A percentile compares a stretch with the other conserved stretches of the same genome.
Conservation (phyloP, 192 early-diverging fungal genomes). For the Coemansia sp. region DNA sequence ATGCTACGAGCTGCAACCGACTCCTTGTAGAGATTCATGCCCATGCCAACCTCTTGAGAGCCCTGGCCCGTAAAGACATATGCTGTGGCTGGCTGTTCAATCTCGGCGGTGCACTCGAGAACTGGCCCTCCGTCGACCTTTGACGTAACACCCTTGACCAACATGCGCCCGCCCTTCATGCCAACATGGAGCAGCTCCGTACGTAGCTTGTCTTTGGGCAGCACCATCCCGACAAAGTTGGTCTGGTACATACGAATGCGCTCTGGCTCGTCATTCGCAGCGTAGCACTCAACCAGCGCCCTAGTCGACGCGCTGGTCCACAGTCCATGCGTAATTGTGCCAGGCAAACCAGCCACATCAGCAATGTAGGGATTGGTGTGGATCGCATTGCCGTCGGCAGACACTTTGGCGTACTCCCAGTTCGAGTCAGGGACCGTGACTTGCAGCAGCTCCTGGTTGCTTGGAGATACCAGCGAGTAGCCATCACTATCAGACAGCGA, state of each 20-base stretch:
- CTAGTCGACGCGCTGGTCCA: conserved; percentile 92
- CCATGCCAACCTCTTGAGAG: conserved; percentile 94
- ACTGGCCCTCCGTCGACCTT: conserved; percentile 73
- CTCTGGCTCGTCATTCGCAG: conserved; percentile 84
- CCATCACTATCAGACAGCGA: conserved; percentile 78
- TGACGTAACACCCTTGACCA: conserved; percentile 84
- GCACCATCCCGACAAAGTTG: conserved; percentile 88
- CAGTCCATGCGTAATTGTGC: conserved; percentile 93
- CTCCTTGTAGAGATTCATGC: conserved; percentile 89
- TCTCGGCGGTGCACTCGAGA: conserved; percentile 79
- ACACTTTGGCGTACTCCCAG: conserved; percentile 75
- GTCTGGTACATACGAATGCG: conserved; percentile 80
- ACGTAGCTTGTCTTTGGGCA: conserved; percentile 81
- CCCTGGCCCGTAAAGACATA: conserved; percentile 98
- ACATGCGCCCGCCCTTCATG: conserved; percentile 92
- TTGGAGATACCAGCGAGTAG: conserved; percentile 2
- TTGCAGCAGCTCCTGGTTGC: not conserved
- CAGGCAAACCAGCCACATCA: conserved; percentile 82
- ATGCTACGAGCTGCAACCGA: conserved; percentile 80
- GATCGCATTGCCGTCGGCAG: conserved; percentile 89
- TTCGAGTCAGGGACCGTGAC: conserved; percentile 73
- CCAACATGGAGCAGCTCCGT: conserved; percentile 88
- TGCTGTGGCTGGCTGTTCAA: conserved; percentile 86
- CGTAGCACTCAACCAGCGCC: conserved; percentile 87
- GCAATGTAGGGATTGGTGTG: conserved; percentile 95